Percentiles rank a stretch among this genome's conserved stretches.
Conservation (phyloP, 75 land plant genomes). For the Azolla pinnata region DNA sequence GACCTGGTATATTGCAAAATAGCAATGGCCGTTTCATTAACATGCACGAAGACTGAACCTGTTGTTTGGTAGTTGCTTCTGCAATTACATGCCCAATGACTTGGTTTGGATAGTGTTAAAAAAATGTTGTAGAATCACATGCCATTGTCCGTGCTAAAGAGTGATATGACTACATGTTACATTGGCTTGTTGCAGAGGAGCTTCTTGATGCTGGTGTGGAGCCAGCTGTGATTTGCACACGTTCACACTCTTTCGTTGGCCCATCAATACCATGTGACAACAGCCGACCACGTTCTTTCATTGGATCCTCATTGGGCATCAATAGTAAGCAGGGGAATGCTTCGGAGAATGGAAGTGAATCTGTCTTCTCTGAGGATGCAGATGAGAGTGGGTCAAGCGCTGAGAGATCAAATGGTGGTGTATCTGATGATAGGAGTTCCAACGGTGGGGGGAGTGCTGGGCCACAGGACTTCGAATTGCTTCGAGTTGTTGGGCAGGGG, state of each 20-base stretch:
- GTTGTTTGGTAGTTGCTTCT: too few species aligned
- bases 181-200: conserved; percentile 17
- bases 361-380: conserved; percentile 15
- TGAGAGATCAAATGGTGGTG: conserved; percentile 3
- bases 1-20: too few species aligned
- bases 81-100: too few species aligned
- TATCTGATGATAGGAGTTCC: too few species aligned
- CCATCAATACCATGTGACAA: conserved; percentile 45
- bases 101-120: too few species aligned
- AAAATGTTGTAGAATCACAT: too few species aligned
- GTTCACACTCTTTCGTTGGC: conserved; percentile 90
- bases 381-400: conserved; percentile 13
- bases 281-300: conserved; percentile 36
- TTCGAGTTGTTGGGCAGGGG: conserved; percentile 50
- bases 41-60: too few species aligned
- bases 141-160: too few species aligned
- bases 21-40: too few species aligned
- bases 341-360: conserved; percentile 3
- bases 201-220: conserved; percentile 26
- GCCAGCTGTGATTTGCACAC: conserved; percentile 46
- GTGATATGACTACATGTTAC: too few species aligned
- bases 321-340: conserved; percentile 2
- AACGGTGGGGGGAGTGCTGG: conserved; percentile 32
- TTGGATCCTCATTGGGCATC: conserved; percentile 24
- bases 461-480: conserved; percentile 80